Evolutionary conservation across 2,329 filamentous ascomycete species (phyloP).

Genomic region (Ceratocystis smalleyi): DNA sequence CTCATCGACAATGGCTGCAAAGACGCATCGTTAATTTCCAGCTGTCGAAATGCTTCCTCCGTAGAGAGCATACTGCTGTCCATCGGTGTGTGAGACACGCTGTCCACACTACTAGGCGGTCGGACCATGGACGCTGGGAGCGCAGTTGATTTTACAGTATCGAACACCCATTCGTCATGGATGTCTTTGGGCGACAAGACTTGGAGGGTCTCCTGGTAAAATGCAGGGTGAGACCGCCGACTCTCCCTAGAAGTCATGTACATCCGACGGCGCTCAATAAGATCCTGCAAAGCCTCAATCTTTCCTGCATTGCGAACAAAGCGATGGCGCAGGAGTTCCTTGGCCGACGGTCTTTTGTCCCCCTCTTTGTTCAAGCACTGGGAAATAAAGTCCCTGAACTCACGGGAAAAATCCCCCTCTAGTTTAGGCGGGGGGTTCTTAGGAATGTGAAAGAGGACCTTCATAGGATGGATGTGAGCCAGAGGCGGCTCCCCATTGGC

Average conservation of each 20-base stretch:
- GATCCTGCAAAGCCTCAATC: conserved; percentile 71
- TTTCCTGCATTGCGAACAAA: conserved; percentile 82
- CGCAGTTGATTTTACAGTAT: conserved; percentile 67
- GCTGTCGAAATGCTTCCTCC: conserved; percentile 44
- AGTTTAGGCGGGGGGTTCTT: conserved; percentile 73
- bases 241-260: conserved; percentile 57
- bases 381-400: conserved; percentile 87
- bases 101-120: neutral
- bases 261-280: conserved; percentile 68
- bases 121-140: conserved; percentile 7
- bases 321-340: conserved; percentile 71
- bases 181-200: conserved; percentile 51
- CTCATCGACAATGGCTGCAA: conserved; percentile 38
- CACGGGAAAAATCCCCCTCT: conserved; percentile 71
- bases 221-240: conserved; percentile 55
- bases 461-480: conserved; percentile 79
- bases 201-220: conserved; percentile 84
- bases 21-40: conserved; percentile 46
- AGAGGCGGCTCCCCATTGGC: conserved; percentile 79
- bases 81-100: conserved; percentile 2
- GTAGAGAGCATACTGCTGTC: conserved; percentile 21
- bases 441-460: conserved; percentile 79
- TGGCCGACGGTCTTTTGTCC: conserved; percentile 67
- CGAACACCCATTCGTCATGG: conserved; percentile 86
- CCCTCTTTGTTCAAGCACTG: conserved; percentile 87